Base-by-base conservation (phyloP, 2,329 filamentous ascomycete genomes). In the Penicillium expansum region DNA sequence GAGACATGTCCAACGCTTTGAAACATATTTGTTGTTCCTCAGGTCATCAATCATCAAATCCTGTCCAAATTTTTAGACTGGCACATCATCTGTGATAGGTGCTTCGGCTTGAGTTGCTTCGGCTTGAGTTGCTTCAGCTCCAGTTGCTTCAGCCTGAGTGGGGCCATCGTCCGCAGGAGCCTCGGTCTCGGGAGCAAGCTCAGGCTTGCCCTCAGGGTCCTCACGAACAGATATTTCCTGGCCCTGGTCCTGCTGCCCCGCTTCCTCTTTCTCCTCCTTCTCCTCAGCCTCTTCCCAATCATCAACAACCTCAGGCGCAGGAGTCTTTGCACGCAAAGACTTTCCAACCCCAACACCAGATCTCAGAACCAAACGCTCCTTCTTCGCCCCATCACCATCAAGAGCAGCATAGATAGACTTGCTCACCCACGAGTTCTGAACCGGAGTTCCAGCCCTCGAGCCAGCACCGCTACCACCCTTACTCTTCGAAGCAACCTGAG, bases 271-370 rank as follows among this genome's bases (percentile, higher is more conserved):
- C 54, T 77, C 74, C 42, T 77, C 71, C 48, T 77, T 76, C 35
- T 77, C 75, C 47, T 72, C 74, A 47, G 77, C 75, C 45, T 77
- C 74, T 54, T 80, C 78, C 77, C 78, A 80, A 59, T 74, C 74
- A 62, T 80, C 78, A 11, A 70, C 75, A 24, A 79, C 73, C 24
- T 74, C 66, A 14, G 62, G 64, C 7, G 71, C 60, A 51, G 64
- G 55, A 4, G 64, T 53, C 42, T 63, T 57, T 33, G 59, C 62
- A 48, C 60, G 64, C 39, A 66, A 49, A 52, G 69, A 63, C 57
- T 71, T 75, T 10, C 64, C 65, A n/a, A 64, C 64, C 24, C 68
- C 70, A 48, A 73, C 68, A 29, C 71, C 72, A 8, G 72, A 74
- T 4, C 71, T 65, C 32, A 73, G 64, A 35, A 76, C 71, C 10